Conservation (phyloP, 2,329 filamentous ascomycete species). For the Cytospora leucostoma region DNA sequence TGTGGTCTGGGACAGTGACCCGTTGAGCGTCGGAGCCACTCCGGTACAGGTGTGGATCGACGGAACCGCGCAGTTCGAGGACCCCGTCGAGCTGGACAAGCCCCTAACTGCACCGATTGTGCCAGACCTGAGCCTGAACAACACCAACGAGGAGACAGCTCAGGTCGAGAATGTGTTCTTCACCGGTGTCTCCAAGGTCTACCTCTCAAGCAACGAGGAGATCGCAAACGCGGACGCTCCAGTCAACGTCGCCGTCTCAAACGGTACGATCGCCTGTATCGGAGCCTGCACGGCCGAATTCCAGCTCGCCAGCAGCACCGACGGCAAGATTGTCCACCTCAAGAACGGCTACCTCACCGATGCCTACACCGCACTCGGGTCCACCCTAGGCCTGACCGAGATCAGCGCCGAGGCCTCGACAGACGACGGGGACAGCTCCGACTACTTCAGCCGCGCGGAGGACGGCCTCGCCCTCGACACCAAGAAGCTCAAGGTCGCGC, state of each 20-base stretch:
- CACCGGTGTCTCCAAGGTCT: conserved; percentile 55
- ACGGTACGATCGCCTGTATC: conserved; percentile 58
- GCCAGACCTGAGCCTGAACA: conserved; percentile 43
- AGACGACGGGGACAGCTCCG: conserved; percentile 51
- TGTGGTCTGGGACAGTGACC: conserved; percentile 64
- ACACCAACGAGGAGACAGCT: conserved; percentile 45
- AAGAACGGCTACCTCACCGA: conserved; percentile 62
- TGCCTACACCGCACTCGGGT: conserved; percentile 62
- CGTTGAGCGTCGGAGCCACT: conserved; percentile 59
- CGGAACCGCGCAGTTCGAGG: conserved; percentile 58
- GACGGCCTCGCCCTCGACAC: conserved; percentile 58
- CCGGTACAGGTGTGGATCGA: conserved; percentile 67
- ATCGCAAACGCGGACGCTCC: conserved; percentile 31
- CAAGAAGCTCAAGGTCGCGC: conserved; percentile 56
- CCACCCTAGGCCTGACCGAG: conserved; percentile 61
- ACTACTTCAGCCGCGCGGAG: conserved; percentile 58
- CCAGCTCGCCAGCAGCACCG: conserved; percentile 37
- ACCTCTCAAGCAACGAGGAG: conserved; percentile 48
- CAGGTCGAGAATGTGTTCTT: conserved; percentile 50
- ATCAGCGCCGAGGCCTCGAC: conserved; percentile 60
- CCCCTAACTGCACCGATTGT: conserved; percentile 42
- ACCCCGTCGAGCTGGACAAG: conserved; percentile 57
- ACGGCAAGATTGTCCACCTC: conserved; percentile 48
- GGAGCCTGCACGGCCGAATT: conserved; percentile 54
- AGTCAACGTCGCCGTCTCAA: conserved; percentile 52